Evolutionary conservation across 805 yeast genomes (phyloP).

Genomic region (Sugiyamaella boreocaroliniensis): DNA sequence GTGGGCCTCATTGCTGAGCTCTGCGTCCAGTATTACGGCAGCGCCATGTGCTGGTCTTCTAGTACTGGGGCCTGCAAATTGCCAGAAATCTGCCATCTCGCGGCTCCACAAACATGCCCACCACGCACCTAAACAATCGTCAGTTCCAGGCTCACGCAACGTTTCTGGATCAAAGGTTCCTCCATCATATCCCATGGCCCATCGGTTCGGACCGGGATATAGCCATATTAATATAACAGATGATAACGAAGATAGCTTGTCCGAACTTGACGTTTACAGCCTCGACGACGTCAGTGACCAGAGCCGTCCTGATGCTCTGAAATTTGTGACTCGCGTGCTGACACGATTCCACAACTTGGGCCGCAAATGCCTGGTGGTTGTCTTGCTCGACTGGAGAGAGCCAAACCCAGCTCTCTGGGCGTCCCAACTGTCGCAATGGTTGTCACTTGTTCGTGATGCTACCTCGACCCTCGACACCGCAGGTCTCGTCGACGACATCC

Average conservation of each 20-base stretch:
- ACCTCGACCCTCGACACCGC: conserved; percentile 9
- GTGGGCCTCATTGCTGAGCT: neutral
- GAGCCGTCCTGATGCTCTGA: conserved; percentile 8
- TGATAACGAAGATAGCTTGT: conserved; percentile 18
- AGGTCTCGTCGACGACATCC: neutral
- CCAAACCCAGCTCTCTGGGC: conserved; percentile 17
- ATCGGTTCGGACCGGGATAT: conserved; percentile 24
- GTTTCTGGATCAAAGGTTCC: neutral
- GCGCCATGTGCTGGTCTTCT: neutral
- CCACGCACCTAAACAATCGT: neutral
- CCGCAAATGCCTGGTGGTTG: conserved; percentile 5
- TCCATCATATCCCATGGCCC: conserved; percentile 8
- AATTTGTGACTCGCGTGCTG: conserved; percentile 14
- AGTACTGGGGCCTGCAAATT: neutral
- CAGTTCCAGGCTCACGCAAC: neutral
- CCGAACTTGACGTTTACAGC: conserved; percentile 19
- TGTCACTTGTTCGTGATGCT: conserved; percentile 11
- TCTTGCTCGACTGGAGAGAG: conserved; percentile 15
- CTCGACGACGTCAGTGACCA: conserved; percentile 9
- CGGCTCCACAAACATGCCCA: neutral
- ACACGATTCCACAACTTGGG: neutral
- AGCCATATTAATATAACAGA: conserved; percentile 23
- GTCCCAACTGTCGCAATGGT: conserved; percentile 15
- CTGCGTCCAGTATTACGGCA: neutral
- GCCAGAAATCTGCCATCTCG: neutral